Conservation (phyloP, 2,329 filamentous ascomycete genomes). For the Cucurbitaria berberidis region DNA sequence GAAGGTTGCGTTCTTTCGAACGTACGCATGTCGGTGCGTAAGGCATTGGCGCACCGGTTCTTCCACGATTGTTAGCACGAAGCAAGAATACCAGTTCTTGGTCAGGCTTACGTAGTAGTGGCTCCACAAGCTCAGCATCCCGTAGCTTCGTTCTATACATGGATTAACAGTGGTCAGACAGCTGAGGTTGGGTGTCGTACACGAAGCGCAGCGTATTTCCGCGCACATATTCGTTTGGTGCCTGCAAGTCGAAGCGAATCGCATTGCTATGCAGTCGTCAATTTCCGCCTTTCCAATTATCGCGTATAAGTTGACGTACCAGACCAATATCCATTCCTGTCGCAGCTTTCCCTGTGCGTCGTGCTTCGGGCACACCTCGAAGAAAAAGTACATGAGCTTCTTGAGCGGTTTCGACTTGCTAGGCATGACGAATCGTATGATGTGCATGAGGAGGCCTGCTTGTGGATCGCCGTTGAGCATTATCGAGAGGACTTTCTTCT, state of each 20-base stretch:
- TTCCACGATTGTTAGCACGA: constrained; percentile 12
- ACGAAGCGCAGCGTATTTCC: constrained; percentile 98
- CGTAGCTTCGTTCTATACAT: constrained; percentile 76
- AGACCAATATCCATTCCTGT: constrained; percentile 99
- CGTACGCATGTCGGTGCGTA: constrained; percentile 95
- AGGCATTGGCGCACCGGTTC: constrained; percentile 88
- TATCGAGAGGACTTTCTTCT: constrained; percentile 88
- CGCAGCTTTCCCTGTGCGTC: constrained; percentile 93
- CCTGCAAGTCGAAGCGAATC: constrained; percentile 95
- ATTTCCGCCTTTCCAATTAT: not conserved
- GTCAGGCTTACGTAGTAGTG: constrained; percentile 69
- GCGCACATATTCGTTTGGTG: constrained; percentile 97
- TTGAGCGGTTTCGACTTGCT: constrained; percentile 96
- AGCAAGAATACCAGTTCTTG: constrained; percentile 5
- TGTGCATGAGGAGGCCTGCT: constrained; percentile 96
- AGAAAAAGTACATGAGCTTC: constrained; percentile 99
- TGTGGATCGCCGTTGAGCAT: constrained; percentile 99
- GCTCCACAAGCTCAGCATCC: constrained; percentile 94
- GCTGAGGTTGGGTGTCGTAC: constrained; percentile 18
- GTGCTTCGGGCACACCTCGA: constrained; percentile 97
- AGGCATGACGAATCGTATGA: constrained; percentile 99
- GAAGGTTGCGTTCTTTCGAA: constrained; percentile 97
- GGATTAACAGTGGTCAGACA: constrained; percentile 20
- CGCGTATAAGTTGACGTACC: constrained; percentile 62
- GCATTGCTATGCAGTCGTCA: constrained; percentile 73